These are phyloP conservation scores for Polyporus arcularius DNA, from an alignment of 768 basidiomycete species.

Conservation along the genomic window DNA sequence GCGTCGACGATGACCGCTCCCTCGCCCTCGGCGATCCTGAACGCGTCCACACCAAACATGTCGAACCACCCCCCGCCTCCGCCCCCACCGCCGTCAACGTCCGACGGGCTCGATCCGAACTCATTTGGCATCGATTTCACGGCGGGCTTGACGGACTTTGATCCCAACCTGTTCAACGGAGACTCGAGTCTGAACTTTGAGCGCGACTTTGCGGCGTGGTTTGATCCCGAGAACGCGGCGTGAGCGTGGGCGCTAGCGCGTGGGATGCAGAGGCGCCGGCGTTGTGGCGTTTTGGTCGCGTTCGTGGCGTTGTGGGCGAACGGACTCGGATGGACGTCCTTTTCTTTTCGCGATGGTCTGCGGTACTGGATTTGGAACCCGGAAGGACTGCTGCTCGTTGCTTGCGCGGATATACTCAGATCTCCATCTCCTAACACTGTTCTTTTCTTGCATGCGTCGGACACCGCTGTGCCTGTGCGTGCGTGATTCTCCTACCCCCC, in stretches of 20 bases:
- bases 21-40: conserved; percentile 38
- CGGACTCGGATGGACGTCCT: background rate
- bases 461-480: background rate
- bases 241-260: background rate
- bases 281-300: background rate
- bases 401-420: background rate
- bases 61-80: conserved; percentile 18
- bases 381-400: conserved; percentile 3
- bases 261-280: background rate
- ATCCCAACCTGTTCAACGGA: conserved; percentile 18
- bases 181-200: conserved; percentile 55
- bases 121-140: conserved; percentile 39
- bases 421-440: background rate
- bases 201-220: conserved; percentile 77
- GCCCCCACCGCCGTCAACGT: conserved; percentile 21
- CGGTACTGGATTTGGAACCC: background rate
- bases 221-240: conserved; percentile 48
- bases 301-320: background rate
- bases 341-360: background rate
- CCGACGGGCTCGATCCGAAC: conserved; percentile 12
- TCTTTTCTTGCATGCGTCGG: background rate
- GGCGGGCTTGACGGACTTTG: conserved; percentile 37
- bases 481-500: background rate
- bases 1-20: conserved; percentile 37
- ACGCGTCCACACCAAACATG: conserved; percentile 23